Evolutionary conservation across 805 yeast species (phyloP), one percentile per base, ranked within the genome.

Genomic region (Nadsonia fulvescens): DNA sequence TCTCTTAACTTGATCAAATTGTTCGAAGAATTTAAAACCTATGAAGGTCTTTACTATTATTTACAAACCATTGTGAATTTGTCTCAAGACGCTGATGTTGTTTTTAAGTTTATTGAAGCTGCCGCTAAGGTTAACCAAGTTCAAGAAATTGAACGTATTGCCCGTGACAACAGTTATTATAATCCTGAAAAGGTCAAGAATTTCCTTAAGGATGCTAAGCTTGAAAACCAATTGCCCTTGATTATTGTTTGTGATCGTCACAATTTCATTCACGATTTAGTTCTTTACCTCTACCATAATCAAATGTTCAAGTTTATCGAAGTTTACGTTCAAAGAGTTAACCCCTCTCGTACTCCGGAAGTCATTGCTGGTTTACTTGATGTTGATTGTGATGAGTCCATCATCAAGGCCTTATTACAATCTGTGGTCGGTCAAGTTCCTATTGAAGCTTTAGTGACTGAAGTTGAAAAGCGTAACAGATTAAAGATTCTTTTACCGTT

Each of bases 101-200:
- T 89, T 14, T 73, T 79, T 63, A 89, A 91, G 56, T 89, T 86
- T 55, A 82, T 89, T 40, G 93, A 82, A 53, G 70, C 93, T 33
- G 95, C 96, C 35, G 78, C 94, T 20, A 71, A 68, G 45, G 62
- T 81, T 47, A 83, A 83, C 34, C 96, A 89, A 58, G 63, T 64
- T 49, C 76, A 77, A 44, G 99, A 89, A 56, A 81, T 89, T 44
- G 98, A 89, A 59, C 71, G 99, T 52, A 69, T 89, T 35, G 94
- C 82, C 27, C 73, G 89, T 51, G 93, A 82, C 47, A 89, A 89
- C 61, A 77, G 69, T 38, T 86, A 81, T 32, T 89, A 86, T 54
- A 86, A 82, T 47, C 91, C 96, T 32, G 98, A 89, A 51, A 83
- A 83, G 55, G 96, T 89, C 33, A 89, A 89, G 63, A 89, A 89